Percentiles rank a stretch among this genome's conserved stretches.
These are phyloP conservation scores for Porogramme epimiltina DNA, from an alignment of 1,284 basidiomycete species.

Conservation along the genomic window DNA sequence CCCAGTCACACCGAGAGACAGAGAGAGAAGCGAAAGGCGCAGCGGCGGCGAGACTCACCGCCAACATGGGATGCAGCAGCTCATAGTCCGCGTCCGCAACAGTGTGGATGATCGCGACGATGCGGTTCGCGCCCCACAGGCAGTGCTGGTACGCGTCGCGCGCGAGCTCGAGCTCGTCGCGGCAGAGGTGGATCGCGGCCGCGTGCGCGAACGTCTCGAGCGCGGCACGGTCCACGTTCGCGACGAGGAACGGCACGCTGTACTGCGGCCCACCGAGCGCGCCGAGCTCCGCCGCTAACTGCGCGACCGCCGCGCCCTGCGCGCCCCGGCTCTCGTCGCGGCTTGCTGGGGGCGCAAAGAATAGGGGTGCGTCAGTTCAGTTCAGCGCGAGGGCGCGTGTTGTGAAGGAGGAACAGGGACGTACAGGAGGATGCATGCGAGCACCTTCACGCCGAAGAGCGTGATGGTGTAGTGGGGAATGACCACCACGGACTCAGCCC, in stretches of 20 bases:
- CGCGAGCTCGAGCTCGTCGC: slow-evolving; percentile 37
- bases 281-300: slow-evolving; percentile 41
- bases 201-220: slow-evolving; percentile 54
- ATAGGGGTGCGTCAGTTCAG: background rate
- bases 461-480: slow-evolving; percentile 94
- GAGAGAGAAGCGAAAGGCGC: too few species aligned
- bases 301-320: slow-evolving; percentile 37
- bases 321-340: background rate
- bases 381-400: background rate
- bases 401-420: slow-evolving; percentile 14
- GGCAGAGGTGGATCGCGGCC: slow-evolving; percentile 52
- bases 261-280: slow-evolving; percentile 32
- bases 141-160: slow-evolving; percentile 38
- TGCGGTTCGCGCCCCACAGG: slow-evolving; percentile 44
- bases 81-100: slow-evolving; percentile 51
- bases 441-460: slow-evolving; percentile 93
- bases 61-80: slow-evolving; percentile 52
- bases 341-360: background rate
- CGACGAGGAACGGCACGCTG: slow-evolving; percentile 29
- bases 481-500: slow-evolving; percentile 76
- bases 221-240: slow-evolving; percentile 45
- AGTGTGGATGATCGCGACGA: slow-evolving; percentile 47
- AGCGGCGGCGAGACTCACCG: slow-evolving; percentile 33
- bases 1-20: background rate
- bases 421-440: slow-evolving; percentile 76